Base-by-base conservation (phyloP, 2,329 filamentous ascomycete species). In the Leptographium galeiforme region DNA sequence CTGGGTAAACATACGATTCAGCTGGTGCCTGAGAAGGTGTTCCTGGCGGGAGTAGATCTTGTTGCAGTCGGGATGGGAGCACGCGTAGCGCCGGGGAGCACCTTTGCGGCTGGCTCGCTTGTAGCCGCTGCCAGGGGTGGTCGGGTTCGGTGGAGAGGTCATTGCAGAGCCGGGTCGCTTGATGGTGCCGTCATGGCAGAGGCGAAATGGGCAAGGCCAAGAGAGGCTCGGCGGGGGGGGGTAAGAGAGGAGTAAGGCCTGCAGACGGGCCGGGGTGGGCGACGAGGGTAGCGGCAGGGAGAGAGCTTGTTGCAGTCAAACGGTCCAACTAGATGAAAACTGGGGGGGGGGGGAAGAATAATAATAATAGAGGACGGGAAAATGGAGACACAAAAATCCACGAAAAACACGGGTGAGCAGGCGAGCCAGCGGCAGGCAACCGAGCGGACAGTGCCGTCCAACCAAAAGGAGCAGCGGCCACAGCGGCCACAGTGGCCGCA, bases 11-110 rank as follows among this genome's bases (percentile, higher is more conserved):
- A 40, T 48, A 89, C 86, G 87, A 64, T 91, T 91, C 63, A 91
- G 66, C 69, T 90, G 85, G 68, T 91, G 87, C 50, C 87, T 74
- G 68, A 89, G 87, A 54, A 91, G 74, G 68, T 91, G 87, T 66
- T 91, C 87, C 10, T 85, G 85, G 56, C 87, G 75, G 52, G 86
- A 89, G 66, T 91, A 91, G 55, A 83, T 77, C 74, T 89, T 90
- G 58, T 84, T 84, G 66, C 87, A 93, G 40, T 79, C 82, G 47
- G 81, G 77, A 64, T 83, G 79, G 19, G 80, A 77, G 67, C 87
- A 91, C 55, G 72, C 68, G 60, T 83, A 85, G 53, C 70, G 69
- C 30, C 72, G 68, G 11, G 72, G 69, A 2, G 74, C 74, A 36
- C 72, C 72, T 56, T 74, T 75, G 33, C 74, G 69, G 55, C 74